Evolutionary conservation across 768 basidiomycete genomes (phyloP), one percentile per base, ranked within the genome.

Genomic region (Chalciporus chontae): DNA sequence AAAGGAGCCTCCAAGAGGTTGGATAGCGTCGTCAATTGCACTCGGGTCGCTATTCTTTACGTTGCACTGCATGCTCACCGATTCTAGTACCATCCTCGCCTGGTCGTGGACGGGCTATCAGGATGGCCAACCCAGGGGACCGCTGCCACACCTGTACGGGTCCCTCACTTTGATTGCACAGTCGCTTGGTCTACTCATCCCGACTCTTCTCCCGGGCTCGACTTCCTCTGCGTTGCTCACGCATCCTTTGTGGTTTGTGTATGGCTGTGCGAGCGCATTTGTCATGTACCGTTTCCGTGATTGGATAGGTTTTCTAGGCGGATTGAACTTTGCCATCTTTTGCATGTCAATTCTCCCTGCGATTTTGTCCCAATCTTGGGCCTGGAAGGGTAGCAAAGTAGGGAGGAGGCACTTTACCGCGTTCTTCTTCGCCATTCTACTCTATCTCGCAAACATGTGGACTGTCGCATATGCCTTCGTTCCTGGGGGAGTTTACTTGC

Each of bases 31-130:
- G 3, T 78, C 84, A 0, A 54, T 87, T 11, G 77, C 85, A 0
- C 70, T 90, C 8, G 88, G 87, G 3, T 77, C 80, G 27, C 69
- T 88, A 24, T 63, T 93, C 9, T 92, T 87, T 69, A 77, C 79
- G 11, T 61, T 91, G 0, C 87, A 92, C 58, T 83, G 80, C 40
- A 74, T 90, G 38, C 70, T 91, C 44, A 77, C 83, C 3, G 91
- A 94, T 50, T 71, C 86, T 2, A 85, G 83, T 55, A 89, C 90
- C 0, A 76, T 92, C 40, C 76, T 93, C 50, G 81, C 88, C 17
- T 92, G 89, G 87, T 85, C 87, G 2, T 94, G 91, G 91, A 87
- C 89, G 0, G 91, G 91, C n/a, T 94, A 85, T 55, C 77, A 81
- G 18, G 71, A 84, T 39, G 69, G 76, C 32, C 61, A 62, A 4